Conservation (phyloP, 192 early-diverging fungal species). For the Coemansia sp. region DNA sequence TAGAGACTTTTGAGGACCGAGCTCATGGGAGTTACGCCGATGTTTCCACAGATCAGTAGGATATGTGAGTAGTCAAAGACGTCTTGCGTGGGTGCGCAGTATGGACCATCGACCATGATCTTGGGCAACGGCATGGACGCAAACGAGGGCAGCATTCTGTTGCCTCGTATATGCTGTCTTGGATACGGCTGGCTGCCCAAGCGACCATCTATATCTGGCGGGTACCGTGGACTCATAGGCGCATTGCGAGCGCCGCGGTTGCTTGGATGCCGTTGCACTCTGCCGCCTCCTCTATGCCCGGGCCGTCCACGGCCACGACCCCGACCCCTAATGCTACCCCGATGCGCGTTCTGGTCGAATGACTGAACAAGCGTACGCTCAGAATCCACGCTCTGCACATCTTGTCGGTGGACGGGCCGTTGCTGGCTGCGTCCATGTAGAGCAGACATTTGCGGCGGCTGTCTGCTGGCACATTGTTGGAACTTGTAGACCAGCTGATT, state of each 20-base stretch:
- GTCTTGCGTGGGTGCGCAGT: conserved; percentile 75
- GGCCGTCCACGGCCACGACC: background rate
- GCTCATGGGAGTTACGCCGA: conserved; percentile 76
- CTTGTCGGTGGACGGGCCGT: background rate
- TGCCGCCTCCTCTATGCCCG: background rate
- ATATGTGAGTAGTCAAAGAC: conserved; percentile 65
- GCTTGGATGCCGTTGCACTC: conserved; percentile 8
- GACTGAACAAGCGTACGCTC: conserved; percentile 9
- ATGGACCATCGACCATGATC: conserved; percentile 79
- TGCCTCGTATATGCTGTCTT: background rate
- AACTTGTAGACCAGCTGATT: conserved; percentile 45
- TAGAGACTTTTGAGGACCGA: conserved; percentile 66
- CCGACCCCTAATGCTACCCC: background rate
- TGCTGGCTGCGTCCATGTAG: conserved; percentile 2
- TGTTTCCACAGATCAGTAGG: conserved; percentile 64
- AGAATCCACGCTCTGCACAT: conserved; percentile 6
- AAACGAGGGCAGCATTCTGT: conserved; percentile 12
- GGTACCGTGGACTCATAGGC: conserved; percentile 6
- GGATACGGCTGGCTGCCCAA: conserved; percentile 1
- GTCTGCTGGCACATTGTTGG: conserved; percentile 8
- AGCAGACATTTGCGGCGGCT: background rate
- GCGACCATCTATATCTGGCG: conserved; percentile 22
- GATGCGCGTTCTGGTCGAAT: background rate
- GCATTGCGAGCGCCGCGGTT: conserved; percentile 1
- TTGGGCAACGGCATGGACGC: conserved; percentile 44